Evolutionary conservation across 805 yeast genomes (phyloP).

Genomic region (Candida maesae): DNA sequence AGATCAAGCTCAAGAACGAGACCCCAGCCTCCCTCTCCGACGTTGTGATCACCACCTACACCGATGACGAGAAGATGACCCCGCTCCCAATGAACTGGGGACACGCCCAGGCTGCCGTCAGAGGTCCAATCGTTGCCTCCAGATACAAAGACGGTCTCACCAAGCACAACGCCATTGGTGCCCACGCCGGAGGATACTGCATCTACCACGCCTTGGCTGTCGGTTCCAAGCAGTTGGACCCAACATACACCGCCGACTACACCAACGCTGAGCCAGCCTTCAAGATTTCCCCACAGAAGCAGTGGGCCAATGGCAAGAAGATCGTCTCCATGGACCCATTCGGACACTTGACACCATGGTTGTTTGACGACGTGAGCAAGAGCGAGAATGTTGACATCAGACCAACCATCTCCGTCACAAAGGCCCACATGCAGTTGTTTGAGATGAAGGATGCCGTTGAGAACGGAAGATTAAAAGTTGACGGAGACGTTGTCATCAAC

Average conservation of each 20-base stretch:
- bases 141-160: constrained; percentile 45
- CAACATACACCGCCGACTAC: constrained; percentile 52
- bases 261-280: constrained; percentile 63
- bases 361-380: constrained; percentile 41
- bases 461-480: constrained; percentile 50
- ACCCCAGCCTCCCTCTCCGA: constrained; percentile 20
- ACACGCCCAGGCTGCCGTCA: constrained; percentile 38
- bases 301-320: constrained; percentile 53
- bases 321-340: constrained; percentile 65
- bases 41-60: constrained; percentile 48
- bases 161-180: constrained; percentile 61
- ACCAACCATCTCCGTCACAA: constrained; percentile 65
- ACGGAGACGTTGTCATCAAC: constrained; percentile 58
- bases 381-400: constrained; percentile 50
- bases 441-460: constrained; percentile 56
- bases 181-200: constrained; percentile 61
- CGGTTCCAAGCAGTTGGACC: constrained; percentile 53
- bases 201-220: constrained; percentile 64
- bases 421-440: constrained; percentile 57
- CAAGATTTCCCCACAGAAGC: constrained; percentile 47
- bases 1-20: constrained; percentile 21
- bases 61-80: constrained; percentile 44
- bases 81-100: constrained; percentile 56
- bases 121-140: constrained; percentile 59
- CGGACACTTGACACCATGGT: constrained; percentile 64